Conservation (phyloP, 1,139 yeast genomes). For the Entelexis sorbosivorans region DNA sequence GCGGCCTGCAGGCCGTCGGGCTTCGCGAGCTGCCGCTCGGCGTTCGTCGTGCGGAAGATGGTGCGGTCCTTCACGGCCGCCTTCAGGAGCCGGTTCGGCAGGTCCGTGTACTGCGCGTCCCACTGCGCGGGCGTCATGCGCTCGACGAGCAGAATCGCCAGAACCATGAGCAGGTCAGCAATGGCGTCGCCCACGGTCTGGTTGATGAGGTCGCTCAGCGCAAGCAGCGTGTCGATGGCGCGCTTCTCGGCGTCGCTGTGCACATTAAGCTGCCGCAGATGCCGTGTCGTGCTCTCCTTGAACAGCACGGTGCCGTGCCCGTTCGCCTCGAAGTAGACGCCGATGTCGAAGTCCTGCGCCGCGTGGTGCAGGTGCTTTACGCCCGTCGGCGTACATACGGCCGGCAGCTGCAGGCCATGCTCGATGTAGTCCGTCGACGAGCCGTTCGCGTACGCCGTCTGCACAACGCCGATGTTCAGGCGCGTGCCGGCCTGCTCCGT, state of each 20-base stretch:
- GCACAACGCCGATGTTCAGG: slow-evolving; percentile 66
- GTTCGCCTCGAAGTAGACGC: slow-evolving; percentile 93
- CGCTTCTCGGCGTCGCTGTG: slow-evolving; percentile 32
- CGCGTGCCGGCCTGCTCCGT: slow-evolving; percentile 30
- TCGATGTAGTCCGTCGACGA: slow-evolving; percentile 66
- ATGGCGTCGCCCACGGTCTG: slow-evolving; percentile 98
- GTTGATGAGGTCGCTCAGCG: slow-evolving; percentile 63
- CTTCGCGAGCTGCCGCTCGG: slow-evolving; percentile 67
- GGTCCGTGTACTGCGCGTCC: slow-evolving; percentile 67
- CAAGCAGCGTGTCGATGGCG: slow-evolving; percentile 44
- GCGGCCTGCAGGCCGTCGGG: slow-evolving; percentile 69
- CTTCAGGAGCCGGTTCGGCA: slow-evolving; percentile 76
- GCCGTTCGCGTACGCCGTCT: slow-evolving; percentile 97
- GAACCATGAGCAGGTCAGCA: slow-evolving; percentile 70
- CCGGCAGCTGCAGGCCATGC: slow-evolving; percentile 58
- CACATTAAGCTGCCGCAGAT: slow-evolving; percentile 28
- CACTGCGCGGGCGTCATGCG: slow-evolving; percentile 54
- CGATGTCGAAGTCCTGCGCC: slow-evolving; percentile 74
- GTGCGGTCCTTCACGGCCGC: slow-evolving; percentile 75
- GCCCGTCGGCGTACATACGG: slow-evolving; percentile 86
- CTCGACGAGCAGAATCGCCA: slow-evolving; percentile 52
- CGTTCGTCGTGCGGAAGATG: slow-evolving; percentile 72
- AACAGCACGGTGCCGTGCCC: slow-evolving; percentile 98
- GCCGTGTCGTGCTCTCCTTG: slow-evolving; percentile 44
- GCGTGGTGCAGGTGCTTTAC: slow-evolving; percentile 91